A percentile compares a stretch with the other conserved stretches of the same genome.
Conservation (phyloP, 164 flowering plant species). For the Vitis labrusca region DNA sequence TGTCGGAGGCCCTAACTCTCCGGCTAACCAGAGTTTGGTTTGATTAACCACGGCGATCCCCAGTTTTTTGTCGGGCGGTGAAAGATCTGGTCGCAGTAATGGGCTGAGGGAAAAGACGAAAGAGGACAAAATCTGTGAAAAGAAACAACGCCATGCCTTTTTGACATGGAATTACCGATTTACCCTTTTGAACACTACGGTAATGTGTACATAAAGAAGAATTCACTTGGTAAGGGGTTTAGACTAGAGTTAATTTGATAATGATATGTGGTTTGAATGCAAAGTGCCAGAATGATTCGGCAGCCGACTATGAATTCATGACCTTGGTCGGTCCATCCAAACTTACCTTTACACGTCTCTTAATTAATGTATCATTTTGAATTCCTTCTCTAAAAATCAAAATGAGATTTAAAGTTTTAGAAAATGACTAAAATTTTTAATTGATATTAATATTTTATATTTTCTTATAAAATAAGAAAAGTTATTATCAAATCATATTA, state of each 20-base stretch:
- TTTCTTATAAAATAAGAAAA: neutral
- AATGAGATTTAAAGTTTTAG: too few relatives aligned
- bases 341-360: too few relatives aligned
- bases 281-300: neutral
- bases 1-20: constrained; percentile 20
- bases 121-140: neutral
- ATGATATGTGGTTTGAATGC: neutral
- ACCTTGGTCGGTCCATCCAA: constrained; percentile 3
- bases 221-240: neutral
- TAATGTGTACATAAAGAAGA: too few relatives aligned
- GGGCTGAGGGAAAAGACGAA: neutral
- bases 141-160: neutral
- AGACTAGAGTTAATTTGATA: constrained; percentile 8
- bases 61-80: constrained; percentile 12
- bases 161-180: neutral
- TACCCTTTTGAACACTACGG: neutral
- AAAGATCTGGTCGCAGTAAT: constrained; percentile 6
- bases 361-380: neutral
- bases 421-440: neutral
- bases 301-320: neutral
- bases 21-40: constrained; percentile 20
- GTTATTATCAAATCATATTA: too few relatives aligned
- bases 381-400: too few relatives aligned
- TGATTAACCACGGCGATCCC: constrained; percentile 11
- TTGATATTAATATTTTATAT: neutral